Evolutionary conservation across 2,329 filamentous ascomycete genomes (phyloP).

Genomic region (Sclerotinia borealis): DNA sequence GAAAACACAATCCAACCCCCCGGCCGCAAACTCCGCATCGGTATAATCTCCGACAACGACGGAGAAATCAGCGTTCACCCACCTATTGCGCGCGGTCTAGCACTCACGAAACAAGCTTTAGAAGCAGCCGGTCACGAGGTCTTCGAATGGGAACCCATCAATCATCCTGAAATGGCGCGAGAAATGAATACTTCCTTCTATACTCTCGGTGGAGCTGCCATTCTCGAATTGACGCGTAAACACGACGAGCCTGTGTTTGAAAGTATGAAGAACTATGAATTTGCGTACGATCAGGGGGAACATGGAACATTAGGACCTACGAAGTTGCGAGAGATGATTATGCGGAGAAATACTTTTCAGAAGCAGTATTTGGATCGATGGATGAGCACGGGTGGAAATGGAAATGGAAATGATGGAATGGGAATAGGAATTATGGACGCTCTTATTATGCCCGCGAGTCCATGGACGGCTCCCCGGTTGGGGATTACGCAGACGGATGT

Average conservation of each 20-base stretch:
- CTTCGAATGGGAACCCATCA: constrained; percentile 18
- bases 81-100: constrained; percentile 8
- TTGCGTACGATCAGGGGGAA: constrained; percentile 26
- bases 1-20: constrained; percentile 23
- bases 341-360: constrained; percentile 31
- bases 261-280: constrained; percentile 30
- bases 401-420: not conserved
- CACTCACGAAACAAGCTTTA: not conserved
- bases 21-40: constrained; percentile 18
- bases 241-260: constrained; percentile 28
- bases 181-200: constrained; percentile 31
- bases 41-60: constrained; percentile 16
- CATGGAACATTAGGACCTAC: constrained; percentile 27
- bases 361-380: constrained; percentile 35
- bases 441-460: constrained; percentile 31
- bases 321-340: constrained; percentile 31
- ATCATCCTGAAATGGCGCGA: constrained; percentile 31
- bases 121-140: constrained; percentile 9
- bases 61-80: constrained; percentile 5
- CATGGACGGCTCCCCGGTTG: constrained; percentile 34
- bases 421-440: constrained; percentile 30
- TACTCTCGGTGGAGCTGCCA: constrained; percentile 31
- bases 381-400: constrained; percentile 27
- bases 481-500: constrained; percentile 25
- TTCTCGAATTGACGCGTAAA: constrained; percentile 26